Base-by-base conservation (phyloP, 805 yeast species). In the Priceomyces fermenticarens region DNA sequence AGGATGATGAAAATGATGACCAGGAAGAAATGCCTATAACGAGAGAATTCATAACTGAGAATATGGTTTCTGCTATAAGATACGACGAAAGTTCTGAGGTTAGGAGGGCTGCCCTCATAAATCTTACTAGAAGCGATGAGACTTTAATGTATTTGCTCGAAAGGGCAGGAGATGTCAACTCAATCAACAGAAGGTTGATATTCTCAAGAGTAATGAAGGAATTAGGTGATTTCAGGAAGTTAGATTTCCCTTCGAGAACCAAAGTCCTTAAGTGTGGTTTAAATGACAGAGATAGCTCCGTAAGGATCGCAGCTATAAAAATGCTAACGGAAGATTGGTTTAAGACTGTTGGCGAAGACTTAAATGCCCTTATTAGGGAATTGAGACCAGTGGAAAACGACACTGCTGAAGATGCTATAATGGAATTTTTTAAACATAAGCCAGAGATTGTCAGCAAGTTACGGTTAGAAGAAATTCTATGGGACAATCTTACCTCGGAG, bases 21-120 rank as follows among this genome's bases (percentile, higher is more conserved):
- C 65, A 70, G 33, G 67, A 66, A 11, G 36, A 44, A 14, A 32
- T 32, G 3, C 41, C 38, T 14, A 45, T 46, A 28, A 28, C 41
- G 10, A 35, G 39, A 16, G 35, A 35, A 14, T 28, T 32, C 14
- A 40, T 49, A 9, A 37, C 38, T 8, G 42, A 50, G 26, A 38
- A 32, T 39, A 31, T 62, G 80, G 28, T 52, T 76, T 38, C 58
- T n/a, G 72, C 82, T 0, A 68, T 88, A 51, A 83, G 80, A 52
- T 78, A 83, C 54, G 99, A 91, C 62, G 77, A 87, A 2, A 83
- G 84, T 52, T 81, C 96, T 0, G 98, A 93, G 46, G 96, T 90
- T 1, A 74, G 98, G 49, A 73, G 96, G 44, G 89, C 95, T 0
- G 91, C 91, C 0, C 63, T 89, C 53, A 65, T 84, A 33, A 86